phyloP scores from a whole-genome alignment of 306 rosid genomes.

The Prunus fruticosa region DNA sequence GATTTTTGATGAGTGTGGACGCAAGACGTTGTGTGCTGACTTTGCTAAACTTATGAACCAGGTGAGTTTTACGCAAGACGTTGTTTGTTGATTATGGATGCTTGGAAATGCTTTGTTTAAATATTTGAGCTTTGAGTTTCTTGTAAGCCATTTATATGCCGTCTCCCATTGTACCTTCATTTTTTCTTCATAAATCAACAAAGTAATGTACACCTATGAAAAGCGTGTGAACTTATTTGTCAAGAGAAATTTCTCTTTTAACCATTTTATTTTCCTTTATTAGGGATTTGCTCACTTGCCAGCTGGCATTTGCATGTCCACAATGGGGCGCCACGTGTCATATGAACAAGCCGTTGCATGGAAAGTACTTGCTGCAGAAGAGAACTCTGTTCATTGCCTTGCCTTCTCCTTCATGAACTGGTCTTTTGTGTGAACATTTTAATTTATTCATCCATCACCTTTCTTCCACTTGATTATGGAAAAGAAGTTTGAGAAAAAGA shows the following conservation, averaged over 20 bases:
- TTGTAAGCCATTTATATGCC: background rate
- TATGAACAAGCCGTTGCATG: slow-evolving; percentile 92
- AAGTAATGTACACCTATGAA: too few species aligned
- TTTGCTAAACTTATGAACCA: slow-evolving; percentile 89
- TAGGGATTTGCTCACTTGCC: slow-evolving; percentile 88
- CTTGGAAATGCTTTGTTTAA: too few species aligned
- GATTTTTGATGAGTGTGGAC: slow-evolving; percentile 85
- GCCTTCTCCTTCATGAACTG: slow-evolving; percentile 91
- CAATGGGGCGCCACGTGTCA: slow-evolving; percentile 85
- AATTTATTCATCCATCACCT: slow-evolving; percentile 10
- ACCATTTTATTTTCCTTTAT: background rate
- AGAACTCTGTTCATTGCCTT: slow-evolving; percentile 73
- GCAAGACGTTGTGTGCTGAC: slow-evolving; percentile 67
- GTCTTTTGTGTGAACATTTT: slow-evolving; percentile 81
- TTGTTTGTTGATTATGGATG: background rate
- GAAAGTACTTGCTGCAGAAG: slow-evolving; percentile 83
- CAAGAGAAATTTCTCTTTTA: background rate
- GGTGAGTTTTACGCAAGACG: slow-evolving; percentile 33
- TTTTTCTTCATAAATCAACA: too few species aligned
- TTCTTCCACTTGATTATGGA: slow-evolving; percentile 21
- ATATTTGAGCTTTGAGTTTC: background rate
- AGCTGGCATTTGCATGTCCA: slow-evolving; percentile 86
- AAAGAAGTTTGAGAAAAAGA: slow-evolving; percentile 17
- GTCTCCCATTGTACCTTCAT: background rate
- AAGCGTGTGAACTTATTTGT: too few species aligned